Evolutionary conservation across 768 basidiomycete genomes (phyloP), one percentile per base, ranked within the genome.

Genomic region (Rubroboletus pulcherrimus): DNA sequence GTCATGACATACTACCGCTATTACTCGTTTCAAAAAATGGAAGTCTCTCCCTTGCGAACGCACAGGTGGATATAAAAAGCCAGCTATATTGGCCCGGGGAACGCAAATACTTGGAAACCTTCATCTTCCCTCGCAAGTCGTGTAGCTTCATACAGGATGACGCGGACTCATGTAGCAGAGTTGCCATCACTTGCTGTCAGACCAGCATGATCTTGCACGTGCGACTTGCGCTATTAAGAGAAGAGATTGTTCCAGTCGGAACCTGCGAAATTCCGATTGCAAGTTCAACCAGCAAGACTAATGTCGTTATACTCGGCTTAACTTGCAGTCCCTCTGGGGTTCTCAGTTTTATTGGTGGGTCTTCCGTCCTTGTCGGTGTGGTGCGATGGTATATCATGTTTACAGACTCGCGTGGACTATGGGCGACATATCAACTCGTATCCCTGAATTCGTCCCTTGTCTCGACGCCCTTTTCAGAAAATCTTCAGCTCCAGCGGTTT

Each of bases 261-360:
- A 54, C 57, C 1, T 66, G 65, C 43, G 63, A 70, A 43, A 54
- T 70, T 33, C 55, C 58, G n/a, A 52, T 69, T 3, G 15, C 56
- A 51, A 53, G 41, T 33, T 51, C 55, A 24, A 46, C 44, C 31
- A 41, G 19, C 5, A 34, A 41, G 24, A 14, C 10, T 3, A 9
- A 56, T 11, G 4, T 42, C 14, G 24, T 30, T 38, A 48, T 66
- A 33, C 31, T 31, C 7, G 55, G 62, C 31, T 29, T 70, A 14
- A 64, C 66, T 41, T 71, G 67, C 49, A 83, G 81, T 57, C 38
- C 70, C 0, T 75, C 77, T 6, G 84, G 84, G 19, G 70, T 72
- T 60, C 54, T 85, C 42, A 81, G 75, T 56, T 63, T 83, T 33
- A 63, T 85, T n/a, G 67, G 84, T 83, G 63, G 39, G 79, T 70